A percentile compares a stretch with the other conserved stretches of the same genome.
Conservation (phyloP, 768 basidiomycete genomes). For the Phlebiopsis gigantea region DNA sequence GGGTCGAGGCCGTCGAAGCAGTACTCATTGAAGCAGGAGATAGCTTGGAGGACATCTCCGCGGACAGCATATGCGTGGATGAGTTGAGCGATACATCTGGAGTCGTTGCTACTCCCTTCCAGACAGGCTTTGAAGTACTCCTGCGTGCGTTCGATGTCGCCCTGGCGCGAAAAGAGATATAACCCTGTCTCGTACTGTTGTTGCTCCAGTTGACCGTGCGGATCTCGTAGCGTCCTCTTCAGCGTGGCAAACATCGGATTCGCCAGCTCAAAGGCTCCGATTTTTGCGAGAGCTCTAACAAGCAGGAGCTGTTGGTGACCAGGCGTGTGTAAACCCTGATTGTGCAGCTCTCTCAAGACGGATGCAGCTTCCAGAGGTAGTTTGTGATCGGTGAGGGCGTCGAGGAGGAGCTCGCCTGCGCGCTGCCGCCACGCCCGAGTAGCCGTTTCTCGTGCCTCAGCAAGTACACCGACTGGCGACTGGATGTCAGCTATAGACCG, state of each 20-base stretch:
- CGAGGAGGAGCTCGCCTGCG: slow-evolving; percentile 38
- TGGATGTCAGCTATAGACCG: slow-evolving; percentile 26
- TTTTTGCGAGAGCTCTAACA: slow-evolving; percentile 39
- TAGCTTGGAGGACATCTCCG: slow-evolving; percentile 36
- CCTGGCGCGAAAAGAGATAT: slow-evolving; percentile 46
- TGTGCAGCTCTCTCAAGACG: slow-evolving; percentile 36
- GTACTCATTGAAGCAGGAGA: slow-evolving; percentile 47
- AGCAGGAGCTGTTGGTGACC: slow-evolving; percentile 29
- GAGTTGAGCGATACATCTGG: slow-evolving; percentile 36
- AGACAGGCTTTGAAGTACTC: slow-evolving; percentile 35
- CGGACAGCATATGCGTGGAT: slow-evolving; percentile 52
- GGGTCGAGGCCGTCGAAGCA: slow-evolving; percentile 30
- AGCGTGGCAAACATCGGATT: slow-evolving; percentile 37
- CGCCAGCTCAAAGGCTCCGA: slow-evolving; percentile 35
- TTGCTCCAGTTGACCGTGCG: slow-evolving; percentile 12
- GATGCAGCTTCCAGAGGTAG: slow-evolving; percentile 33
- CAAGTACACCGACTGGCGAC: slow-evolving; percentile 27
- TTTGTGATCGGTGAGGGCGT: slow-evolving; percentile 29
- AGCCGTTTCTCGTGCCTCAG: slow-evolving; percentile 19
- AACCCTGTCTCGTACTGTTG: slow-evolving; percentile 42
- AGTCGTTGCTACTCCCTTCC: slow-evolving; percentile 22
- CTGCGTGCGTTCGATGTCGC: slow-evolving; percentile 40
- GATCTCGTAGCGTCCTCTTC: slow-evolving; percentile 13
- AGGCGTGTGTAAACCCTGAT: slow-evolving; percentile 28
- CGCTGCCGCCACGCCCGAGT: slow-evolving; percentile 22